Evolutionary conservation across 495 filamentous ascomycete genomes (phyloP), one percentile per base, ranked within the genome.

Genomic region (Evernia prunastri): DNA sequence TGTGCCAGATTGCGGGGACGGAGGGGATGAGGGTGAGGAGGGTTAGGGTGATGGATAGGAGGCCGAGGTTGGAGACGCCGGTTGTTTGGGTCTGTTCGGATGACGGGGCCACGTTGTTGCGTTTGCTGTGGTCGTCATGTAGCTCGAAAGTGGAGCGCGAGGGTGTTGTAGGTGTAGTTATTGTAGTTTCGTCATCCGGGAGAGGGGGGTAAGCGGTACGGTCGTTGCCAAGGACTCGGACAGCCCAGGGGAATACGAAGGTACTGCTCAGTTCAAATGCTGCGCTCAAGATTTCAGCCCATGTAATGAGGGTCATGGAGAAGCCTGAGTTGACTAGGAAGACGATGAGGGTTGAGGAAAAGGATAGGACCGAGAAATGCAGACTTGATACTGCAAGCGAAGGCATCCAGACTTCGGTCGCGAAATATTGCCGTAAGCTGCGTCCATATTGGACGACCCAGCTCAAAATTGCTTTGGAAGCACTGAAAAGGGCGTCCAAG

Each of bases 261-360:
- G 61, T 63, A 20, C 61, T 58, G 25, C 51, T 33, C 1, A 63
- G 37, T n/a, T 63, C 61, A 33, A 58, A 56, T 0, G 53, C 29
- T 8, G 51, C 56, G 17, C 61, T 58, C n/a, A 63, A 43, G 10
- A 47, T 15, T 35, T 58, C 56, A 5, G 61, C 61, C 8, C 39
- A 29, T 15, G 61, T 63, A 18, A 63, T 35, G 23, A 63, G 53
- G 6, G 31, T 58, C 27, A 63, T 29, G 3, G 61, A 63, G 29
- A 63, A 63, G 33, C 61, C 61, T 3, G 51, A 36, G 39, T 63
- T 58, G 27, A 63, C 27, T 27, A 63, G 37, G 45, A 57, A 63
- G 15, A 58, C 56, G 36, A 53, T 57, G 12, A 63, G 42, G 4
- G 61, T 63, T 17, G 43, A 51, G 2, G 61, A 58, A n/a, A 57